Evolutionary conservation across 768 basidiomycete genomes (phyloP).

Genomic region (Lentinula detonsa): DNA sequence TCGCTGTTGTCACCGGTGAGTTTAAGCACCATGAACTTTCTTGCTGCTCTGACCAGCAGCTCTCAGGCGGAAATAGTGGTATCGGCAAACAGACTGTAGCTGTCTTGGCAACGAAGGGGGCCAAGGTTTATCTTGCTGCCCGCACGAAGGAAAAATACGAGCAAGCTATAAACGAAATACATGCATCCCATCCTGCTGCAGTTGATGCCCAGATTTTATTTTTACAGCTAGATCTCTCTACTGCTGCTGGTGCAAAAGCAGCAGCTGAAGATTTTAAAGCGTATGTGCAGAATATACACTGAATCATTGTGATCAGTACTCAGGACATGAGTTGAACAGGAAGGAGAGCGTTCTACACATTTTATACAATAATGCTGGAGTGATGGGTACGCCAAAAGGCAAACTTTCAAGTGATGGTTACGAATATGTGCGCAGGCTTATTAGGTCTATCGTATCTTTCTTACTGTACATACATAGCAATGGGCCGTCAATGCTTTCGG

Average conservation of each 20-base stretch:
- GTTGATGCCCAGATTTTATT: not conserved
- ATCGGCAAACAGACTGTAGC: not conserved
- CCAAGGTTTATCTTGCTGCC: not conserved
- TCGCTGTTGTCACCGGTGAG: not conserved
- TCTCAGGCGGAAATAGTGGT: not conserved
- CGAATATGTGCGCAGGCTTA: not conserved
- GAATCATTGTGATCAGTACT: not conserved
- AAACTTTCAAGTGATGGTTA: not conserved
- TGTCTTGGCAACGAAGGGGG: not conserved
- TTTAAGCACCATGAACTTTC: not conserved
- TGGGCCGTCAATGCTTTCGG: not conserved
- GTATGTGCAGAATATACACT: not conserved
- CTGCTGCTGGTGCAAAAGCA: not conserved
- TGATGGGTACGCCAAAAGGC: not conserved
- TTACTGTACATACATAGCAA: not conserved
- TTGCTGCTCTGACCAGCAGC: not conserved
- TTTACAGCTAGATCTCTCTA: not conserved
- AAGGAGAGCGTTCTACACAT: not conserved
- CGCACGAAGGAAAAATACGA: not conserved
- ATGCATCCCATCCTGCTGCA: not conserved
- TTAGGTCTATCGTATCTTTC: not conserved
- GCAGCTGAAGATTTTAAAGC: not conserved
- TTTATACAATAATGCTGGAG: not conserved
- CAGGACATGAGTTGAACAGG: not conserved
- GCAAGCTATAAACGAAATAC: not conserved